A percentile compares a stretch with the other conserved stretches of the same genome.
Conservation (phyloP, 2,329 filamentous ascomycete genomes). For the Colletotrichum chlorophyti region DNA sequence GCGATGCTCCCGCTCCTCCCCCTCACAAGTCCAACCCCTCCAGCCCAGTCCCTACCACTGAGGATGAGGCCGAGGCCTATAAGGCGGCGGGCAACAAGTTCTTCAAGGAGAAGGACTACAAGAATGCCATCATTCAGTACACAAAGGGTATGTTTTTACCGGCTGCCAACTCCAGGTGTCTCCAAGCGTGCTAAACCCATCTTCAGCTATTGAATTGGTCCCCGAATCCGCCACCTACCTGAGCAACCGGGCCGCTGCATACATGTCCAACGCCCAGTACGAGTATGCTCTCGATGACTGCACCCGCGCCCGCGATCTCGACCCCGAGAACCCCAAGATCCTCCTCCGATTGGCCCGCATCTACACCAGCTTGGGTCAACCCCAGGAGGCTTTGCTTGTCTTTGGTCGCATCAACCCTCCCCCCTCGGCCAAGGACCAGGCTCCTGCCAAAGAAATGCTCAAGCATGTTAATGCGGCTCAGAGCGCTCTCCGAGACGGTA, state of each 20-base stretch:
- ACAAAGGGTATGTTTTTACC: slow-evolving; percentile 76
- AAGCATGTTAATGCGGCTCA: slow-evolving; percentile 82
- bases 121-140: slow-evolving; percentile 89
- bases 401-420: slow-evolving; percentile 82
- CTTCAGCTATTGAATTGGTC: slow-evolving; percentile 86
- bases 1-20: slow-evolving; percentile 69
- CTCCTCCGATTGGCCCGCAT: slow-evolving; percentile 87
- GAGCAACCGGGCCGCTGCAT: slow-evolving; percentile 93
- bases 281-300: slow-evolving; percentile 86
- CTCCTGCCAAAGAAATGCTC: slow-evolving; percentile 83
- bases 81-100: slow-evolving; percentile 95
- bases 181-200: slow-evolving; percentile 9
- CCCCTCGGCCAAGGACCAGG: slow-evolving; percentile 84
- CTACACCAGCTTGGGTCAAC: slow-evolving; percentile 85
- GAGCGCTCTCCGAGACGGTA: slow-evolving; percentile 75
- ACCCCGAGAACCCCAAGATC: slow-evolving; percentile 87
- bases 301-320: slow-evolving; percentile 79
- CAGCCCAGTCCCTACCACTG: slow-evolving; percentile 59
- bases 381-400: slow-evolving; percentile 84
- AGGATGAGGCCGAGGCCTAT: slow-evolving; percentile 86
- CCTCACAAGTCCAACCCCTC: slow-evolving; percentile 72
- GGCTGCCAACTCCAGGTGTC: background rate
- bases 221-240: slow-evolving; percentile 88
- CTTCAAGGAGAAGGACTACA: slow-evolving; percentile 94
- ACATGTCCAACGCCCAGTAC: slow-evolving; percentile 86